Conservation (phyloP, 2,329 filamentous ascomycete genomes). For the Monilinia polystroma region DNA sequence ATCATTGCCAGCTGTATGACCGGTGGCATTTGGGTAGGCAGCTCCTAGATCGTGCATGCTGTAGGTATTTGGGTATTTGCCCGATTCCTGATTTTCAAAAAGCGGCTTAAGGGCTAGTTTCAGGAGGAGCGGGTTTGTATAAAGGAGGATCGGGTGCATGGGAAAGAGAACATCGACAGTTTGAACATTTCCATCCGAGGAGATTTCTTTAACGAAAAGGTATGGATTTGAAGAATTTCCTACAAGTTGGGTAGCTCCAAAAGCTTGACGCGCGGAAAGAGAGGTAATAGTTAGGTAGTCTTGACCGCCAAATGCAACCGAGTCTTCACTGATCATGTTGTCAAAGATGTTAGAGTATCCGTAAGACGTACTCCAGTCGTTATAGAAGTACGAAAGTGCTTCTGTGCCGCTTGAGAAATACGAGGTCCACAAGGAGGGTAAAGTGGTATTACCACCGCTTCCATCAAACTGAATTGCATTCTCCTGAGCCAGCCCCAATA, state of each 20-base stretch:
- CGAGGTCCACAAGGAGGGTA: slow-evolving; percentile 75
- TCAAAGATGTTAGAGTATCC: slow-evolving; percentile 64
- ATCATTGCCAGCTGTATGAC: slow-evolving; percentile 67
- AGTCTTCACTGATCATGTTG: slow-evolving; percentile 64
- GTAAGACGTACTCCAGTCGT: slow-evolving; percentile 64
- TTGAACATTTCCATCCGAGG: slow-evolving; percentile 81
- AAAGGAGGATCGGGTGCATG: slow-evolving; percentile 77
- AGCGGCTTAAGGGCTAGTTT: slow-evolving; percentile 61
- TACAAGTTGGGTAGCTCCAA: slow-evolving; percentile 47
- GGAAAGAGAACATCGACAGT: slow-evolving; percentile 90
- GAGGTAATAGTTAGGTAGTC: slow-evolving; percentile 47
- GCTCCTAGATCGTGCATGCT: slow-evolving; percentile 74
- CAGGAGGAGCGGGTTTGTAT: slow-evolving; percentile 66
- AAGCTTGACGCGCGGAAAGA: slow-evolving; percentile 49
- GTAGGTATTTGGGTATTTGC: slow-evolving; percentile 65
- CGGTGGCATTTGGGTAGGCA: slow-evolving; percentile 68
- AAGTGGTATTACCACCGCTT: slow-evolving; percentile 59
- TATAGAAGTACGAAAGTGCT: slow-evolving; percentile 70
- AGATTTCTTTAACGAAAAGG: slow-evolving; percentile 73
- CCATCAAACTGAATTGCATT: slow-evolving; percentile 75
- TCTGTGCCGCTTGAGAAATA: slow-evolving; percentile 64
- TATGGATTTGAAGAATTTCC: slow-evolving; percentile 48
- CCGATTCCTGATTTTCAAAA: slow-evolving; percentile 65
- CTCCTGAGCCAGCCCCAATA: slow-evolving; percentile 74
- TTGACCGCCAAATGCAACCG: slow-evolving; percentile 64